These are phyloP conservation scores for Nakazawaea pomicola DNA, from an alignment of 805 yeast genomes.

Conservation along the genomic window DNA sequence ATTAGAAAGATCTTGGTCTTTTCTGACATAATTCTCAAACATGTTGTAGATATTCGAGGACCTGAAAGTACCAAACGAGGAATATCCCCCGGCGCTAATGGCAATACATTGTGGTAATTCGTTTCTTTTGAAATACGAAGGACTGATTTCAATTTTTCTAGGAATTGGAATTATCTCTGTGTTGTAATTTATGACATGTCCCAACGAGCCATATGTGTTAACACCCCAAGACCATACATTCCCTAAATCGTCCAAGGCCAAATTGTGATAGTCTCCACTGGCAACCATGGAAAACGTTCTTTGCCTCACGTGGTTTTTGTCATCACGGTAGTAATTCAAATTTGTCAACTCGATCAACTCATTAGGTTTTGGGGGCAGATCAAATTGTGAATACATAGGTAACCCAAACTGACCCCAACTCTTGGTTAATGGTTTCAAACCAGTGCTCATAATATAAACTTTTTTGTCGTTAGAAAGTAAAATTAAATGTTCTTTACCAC, in stretches of 20 bases:
- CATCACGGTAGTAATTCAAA: constrained; percentile 41
- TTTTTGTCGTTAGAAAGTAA: constrained; percentile 54
- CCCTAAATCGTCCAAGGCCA: constrained; percentile 66
- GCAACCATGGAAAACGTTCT: constrained; percentile 58
- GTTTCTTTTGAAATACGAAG: constrained; percentile 33
- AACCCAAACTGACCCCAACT: constrained; percentile 80
- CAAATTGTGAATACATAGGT: constrained; percentile 66
- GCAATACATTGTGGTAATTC: constrained; percentile 42
- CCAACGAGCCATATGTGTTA: constrained; percentile 82
- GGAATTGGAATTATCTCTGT: constrained; percentile 74
- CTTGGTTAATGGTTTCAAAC: constrained; percentile 36
- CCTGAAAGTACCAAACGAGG: constrained; percentile 47
- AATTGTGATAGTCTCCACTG: constrained; percentile 67
- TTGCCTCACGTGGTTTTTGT: constrained; percentile 19
- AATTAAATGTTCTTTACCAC: constrained; percentile 71
- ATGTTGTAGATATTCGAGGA: constrained; percentile 30
- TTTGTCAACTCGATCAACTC: constrained; percentile 50
- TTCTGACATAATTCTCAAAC: constrained; percentile 27
- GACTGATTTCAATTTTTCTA: constrained; percentile 38
- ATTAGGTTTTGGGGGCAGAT: constrained; percentile 43
- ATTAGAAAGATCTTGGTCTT: constrained; percentile 16
- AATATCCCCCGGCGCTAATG: constrained; percentile 67
- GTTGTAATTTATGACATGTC: constrained; percentile 58
- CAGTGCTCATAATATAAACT: constrained; percentile 61
- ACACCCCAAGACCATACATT: constrained; percentile 82